Evolutionary conservation across 441 rosid species (phyloP), one percentile per base, ranked within the genome.

Genomic region (Syzygium syzygioides): DNA sequence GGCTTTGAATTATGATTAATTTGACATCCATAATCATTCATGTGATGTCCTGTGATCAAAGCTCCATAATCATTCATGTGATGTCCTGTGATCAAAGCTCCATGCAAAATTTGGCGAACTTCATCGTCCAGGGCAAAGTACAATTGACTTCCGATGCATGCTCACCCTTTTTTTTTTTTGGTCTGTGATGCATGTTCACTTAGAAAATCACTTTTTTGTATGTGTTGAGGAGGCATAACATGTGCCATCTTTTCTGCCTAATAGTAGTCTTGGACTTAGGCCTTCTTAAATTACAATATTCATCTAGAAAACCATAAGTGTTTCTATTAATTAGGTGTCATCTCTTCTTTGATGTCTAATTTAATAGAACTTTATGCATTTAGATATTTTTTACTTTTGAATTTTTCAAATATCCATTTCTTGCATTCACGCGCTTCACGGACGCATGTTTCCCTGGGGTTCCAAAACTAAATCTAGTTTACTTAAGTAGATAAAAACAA

Each of bases 91-190:
- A 71, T 20, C 50, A 37, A 71, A 34, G 50, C 3, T 5, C 23
- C 1, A 1, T 3, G 1, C 2, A 1, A 34, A 71, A 37, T 41
- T 71, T 34, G 4, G 9, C 23, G 20, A 28, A 2, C 28, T 71
- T 71, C 17, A 37, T 20, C 11, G 28, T 11, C 0, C 0, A 0
- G 14, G 5, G 80, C 50, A 71, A 19, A 23, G 37, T 20, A 20
- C 4, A 34, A 19, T 37, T 2, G 5, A 71, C 9, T 37, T 59
- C 30, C 12, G 3, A 25, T 2, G 30, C 30, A 2, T 59, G 2
- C 48, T 45, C 48, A 7, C 9, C 6, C 7, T 37, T 4, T 37
- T 37, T 37, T 37, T 37, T 9, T 55, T 55, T 20, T 4, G 41
- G 41, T 37, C 41, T 37, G 41, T 37, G 23, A 18, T 18, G 56